Conservation (phyloP, 2,329 filamentous ascomycete genomes). For the Colletotrichum kahawae region DNA sequence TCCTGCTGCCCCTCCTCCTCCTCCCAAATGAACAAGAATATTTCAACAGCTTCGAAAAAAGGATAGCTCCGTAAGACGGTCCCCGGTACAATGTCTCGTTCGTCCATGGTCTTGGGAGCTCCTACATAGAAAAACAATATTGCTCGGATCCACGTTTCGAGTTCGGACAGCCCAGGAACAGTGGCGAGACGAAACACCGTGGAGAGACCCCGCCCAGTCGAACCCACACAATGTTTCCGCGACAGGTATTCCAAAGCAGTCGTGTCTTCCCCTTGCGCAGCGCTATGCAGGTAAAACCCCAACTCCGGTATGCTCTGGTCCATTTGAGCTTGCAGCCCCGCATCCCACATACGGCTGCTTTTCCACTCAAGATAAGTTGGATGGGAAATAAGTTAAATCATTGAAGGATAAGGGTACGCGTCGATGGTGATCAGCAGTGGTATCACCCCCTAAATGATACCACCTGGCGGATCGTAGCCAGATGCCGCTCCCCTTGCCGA, state of each 20-base stretch:
- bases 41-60: neutral
- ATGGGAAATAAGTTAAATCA: constrained; percentile 12
- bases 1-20: neutral
- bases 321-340: constrained; percentile 8
- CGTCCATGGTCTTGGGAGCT: neutral
- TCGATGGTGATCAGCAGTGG: constrained; percentile 18
- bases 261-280: constrained; percentile 14
- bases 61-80: neutral
- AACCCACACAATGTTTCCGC: constrained; percentile 13
- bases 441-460: constrained; percentile 54
- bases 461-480: constrained; percentile 63
- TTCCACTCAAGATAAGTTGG: constrained; percentile 1
- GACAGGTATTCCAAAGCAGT: constrained; percentile 19
- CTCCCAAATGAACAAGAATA: neutral
- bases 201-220: constrained; percentile 9
- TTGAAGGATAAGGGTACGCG: neutral
- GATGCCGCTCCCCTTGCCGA: constrained; percentile 46
- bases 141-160: constrained; percentile 18
- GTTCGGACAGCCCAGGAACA: constrained; percentile 13
- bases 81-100: neutral
- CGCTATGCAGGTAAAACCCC: constrained; percentile 22
- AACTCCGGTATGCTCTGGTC: constrained; percentile 19
- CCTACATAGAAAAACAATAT: constrained; percentile 1
- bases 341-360: neutral
- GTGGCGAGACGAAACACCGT: constrained; percentile 19